A percentile compares a stretch with the other conserved stretches of the same genome.
Conservation (phyloP, 1,284 basidiomycete species). For the Austropuccinia psidii region DNA sequence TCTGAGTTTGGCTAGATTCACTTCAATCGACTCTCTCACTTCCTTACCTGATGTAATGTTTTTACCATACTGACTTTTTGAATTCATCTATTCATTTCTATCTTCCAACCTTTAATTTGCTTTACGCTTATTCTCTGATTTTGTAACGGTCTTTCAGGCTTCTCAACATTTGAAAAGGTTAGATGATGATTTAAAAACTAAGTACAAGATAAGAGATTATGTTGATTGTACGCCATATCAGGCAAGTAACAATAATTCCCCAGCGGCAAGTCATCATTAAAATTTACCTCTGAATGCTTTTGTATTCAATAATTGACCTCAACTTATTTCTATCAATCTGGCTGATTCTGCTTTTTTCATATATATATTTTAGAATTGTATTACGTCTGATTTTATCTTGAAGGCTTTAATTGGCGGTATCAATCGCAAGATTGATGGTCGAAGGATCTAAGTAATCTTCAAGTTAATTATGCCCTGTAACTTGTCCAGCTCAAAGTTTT, state of each 20-base stretch:
- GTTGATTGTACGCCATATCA: slow-evolving; percentile 41
- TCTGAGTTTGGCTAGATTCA: too few relatives aligned
- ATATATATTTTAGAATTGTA: slow-evolving; percentile 6
- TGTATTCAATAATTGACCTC: too few relatives aligned
- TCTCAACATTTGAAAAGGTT: slow-evolving; percentile 26
- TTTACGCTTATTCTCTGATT: too few relatives aligned
- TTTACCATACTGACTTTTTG: not conserved
- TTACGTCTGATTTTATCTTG: slow-evolving; percentile 38
- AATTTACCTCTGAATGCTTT: not conserved
- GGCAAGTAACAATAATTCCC: slow-evolving; percentile 38
- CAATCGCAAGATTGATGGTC: slow-evolving; percentile 37
- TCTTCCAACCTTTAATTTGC: too few relatives aligned
- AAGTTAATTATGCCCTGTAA: too few relatives aligned
- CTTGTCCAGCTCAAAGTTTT: too few relatives aligned
- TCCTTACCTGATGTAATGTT: not conserved
- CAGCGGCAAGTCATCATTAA: slow-evolving; percentile 17
- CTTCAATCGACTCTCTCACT: not conserved
- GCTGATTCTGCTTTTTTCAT: not conserved
- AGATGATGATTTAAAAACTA: slow-evolving; percentile 38
- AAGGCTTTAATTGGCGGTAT: slow-evolving; percentile 40
- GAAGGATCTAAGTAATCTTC: too few relatives aligned
- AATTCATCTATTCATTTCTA: not conserved
- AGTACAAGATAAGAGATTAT: slow-evolving; percentile 39
- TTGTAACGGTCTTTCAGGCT: too few relatives aligned
- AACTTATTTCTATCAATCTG: not conserved